These are phyloP conservation scores for Pseudoneurospora amorphoporcata DNA, from an alignment of 495 filamentous ascomycete species.

Conservation along the genomic window DNA sequence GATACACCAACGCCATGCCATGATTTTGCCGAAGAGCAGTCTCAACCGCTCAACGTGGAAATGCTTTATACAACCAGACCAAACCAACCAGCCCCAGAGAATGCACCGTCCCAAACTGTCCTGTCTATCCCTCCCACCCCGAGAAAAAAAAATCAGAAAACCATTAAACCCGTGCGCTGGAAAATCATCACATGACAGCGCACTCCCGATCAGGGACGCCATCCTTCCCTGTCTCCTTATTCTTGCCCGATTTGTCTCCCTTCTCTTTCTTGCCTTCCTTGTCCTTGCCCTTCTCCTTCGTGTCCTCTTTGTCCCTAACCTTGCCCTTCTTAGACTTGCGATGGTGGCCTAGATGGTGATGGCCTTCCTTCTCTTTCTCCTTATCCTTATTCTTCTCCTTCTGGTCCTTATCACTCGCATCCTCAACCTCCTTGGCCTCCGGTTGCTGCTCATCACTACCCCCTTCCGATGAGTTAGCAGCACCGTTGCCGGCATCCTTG, in stretches of 20 bases:
- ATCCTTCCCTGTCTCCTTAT: slow-evolving; percentile 19
- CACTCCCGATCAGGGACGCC: slow-evolving; percentile 62
- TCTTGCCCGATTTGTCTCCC: slow-evolving; percentile 14
- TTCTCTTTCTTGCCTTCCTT: slow-evolving; percentile 22
- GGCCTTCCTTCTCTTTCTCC: slow-evolving; percentile 28
- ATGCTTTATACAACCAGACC: background rate
- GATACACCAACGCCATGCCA: background rate
- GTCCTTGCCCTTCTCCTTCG: slow-evolving; percentile 25
- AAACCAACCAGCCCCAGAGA: background rate
- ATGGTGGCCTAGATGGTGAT: slow-evolving; percentile 26
- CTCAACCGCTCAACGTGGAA: background rate
- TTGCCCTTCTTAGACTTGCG: slow-evolving; percentile 33
- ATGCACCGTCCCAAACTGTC: background rate
- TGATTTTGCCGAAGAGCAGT: background rate
- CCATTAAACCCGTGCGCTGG: background rate
- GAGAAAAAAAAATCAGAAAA: background rate
- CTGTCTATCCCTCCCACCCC: background rate
- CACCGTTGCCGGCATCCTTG: slow-evolving; percentile 17
- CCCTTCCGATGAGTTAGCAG: slow-evolving; percentile 8
- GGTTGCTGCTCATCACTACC: slow-evolving; percentile 26
- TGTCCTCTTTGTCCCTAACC: slow-evolving; percentile 23
- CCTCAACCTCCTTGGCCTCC: slow-evolving; percentile 20
- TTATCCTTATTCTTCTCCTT: slow-evolving; percentile 21
- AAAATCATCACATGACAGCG: slow-evolving; percentile 26
- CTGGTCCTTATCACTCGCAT: slow-evolving; percentile 35